These are phyloP conservation scores for Anthoceros angustus DNA, from an alignment of 225 moss, liverwort and hornwort genomes.

Conservation along the genomic window DNA sequence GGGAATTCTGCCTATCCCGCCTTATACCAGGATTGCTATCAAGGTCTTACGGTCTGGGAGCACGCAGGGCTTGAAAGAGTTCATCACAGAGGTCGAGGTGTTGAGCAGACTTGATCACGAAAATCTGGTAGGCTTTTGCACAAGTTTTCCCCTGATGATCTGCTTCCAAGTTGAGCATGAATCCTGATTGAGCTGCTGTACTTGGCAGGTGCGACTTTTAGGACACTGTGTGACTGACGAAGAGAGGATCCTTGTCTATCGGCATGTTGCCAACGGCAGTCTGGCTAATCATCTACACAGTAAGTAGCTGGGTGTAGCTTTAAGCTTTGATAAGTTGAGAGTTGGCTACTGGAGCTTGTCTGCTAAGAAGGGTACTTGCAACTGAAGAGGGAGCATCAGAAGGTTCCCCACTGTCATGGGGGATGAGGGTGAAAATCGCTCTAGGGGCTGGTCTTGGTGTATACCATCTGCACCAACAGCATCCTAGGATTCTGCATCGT, in stretches of 20 bases:
- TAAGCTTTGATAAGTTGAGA: not conserved
- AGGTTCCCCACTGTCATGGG: constrained; percentile 17
- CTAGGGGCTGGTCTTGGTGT: constrained; percentile 31
- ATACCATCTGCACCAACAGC: constrained; percentile 26
- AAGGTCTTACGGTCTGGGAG: constrained; percentile 31
- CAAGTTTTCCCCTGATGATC: not conserved
- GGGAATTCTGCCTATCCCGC: constrained; percentile 24
- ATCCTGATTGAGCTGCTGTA: not conserved
- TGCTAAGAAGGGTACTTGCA: not conserved
- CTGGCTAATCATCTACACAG: constrained; percentile 36
- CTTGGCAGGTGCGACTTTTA: constrained; percentile 30
- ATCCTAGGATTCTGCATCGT: constrained; percentile 27
- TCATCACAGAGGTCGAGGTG: constrained; percentile 36
- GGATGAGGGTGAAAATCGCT: constrained; percentile 30
- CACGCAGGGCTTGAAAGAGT: constrained; percentile 34
- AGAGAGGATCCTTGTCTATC: constrained; percentile 29
- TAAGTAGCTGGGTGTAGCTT: not conserved
- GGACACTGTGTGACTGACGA: constrained; percentile 35
- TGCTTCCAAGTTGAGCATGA: not conserved
- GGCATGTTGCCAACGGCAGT: constrained; percentile 38
- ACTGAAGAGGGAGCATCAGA: not conserved
- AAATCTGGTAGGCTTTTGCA: constrained; percentile 23
- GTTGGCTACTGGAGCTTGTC: not conserved
- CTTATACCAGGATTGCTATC: constrained; percentile 33
- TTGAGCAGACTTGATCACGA: constrained; percentile 38